Conservation (phyloP, 1,284 basidiomycete species). For the Sanguinoderma infundibulare region DNA sequence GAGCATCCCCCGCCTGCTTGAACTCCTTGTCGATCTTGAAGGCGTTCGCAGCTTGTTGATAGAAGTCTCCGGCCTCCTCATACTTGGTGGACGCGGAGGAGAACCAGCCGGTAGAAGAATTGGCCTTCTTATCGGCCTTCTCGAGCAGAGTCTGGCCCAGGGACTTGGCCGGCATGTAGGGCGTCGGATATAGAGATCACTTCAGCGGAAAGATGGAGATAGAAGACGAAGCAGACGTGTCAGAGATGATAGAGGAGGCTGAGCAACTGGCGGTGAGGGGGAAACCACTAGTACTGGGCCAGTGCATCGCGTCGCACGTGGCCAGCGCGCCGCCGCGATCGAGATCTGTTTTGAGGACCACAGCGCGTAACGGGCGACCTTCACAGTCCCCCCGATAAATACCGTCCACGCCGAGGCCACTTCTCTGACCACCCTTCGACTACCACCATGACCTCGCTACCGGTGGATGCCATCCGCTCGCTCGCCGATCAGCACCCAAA, state of each 20-base stretch:
- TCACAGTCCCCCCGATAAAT: conserved; percentile 19
- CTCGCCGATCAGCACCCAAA: conserved; percentile 68
- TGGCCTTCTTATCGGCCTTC: conserved; percentile 92
- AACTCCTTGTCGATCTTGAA: conserved; percentile 96
- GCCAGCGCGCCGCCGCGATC: conserved; percentile 21
- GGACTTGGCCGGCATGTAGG: conserved; percentile 53
- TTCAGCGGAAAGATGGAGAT: background rate
- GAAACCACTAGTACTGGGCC: background rate
- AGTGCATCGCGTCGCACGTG: conserved; percentile 27
- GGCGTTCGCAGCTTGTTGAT: conserved; percentile 92
- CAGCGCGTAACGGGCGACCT: conserved; percentile 6
- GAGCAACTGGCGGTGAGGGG: background rate
- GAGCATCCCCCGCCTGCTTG: conserved; percentile 89
- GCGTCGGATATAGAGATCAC: background rate
- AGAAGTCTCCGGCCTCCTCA: conserved; percentile 94
- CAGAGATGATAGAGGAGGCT: conserved; percentile 4
- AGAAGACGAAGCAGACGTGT: conserved; percentile 6
- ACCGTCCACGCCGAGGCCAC: conserved; percentile 2
- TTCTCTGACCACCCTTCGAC: conserved; percentile 1
- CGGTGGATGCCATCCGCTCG: conserved; percentile 47
- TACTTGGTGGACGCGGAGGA: conserved; percentile 80
- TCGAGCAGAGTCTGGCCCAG: conserved; percentile 73
- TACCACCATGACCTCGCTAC: conserved; percentile 47
- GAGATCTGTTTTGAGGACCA: conserved; percentile 12
- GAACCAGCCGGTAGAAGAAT: conserved; percentile 87